Evolutionary conservation across 2,329 filamentous ascomycete species (phyloP), one percentile per base, ranked within the genome.

Genomic region (Penicillium digitatum): DNA sequence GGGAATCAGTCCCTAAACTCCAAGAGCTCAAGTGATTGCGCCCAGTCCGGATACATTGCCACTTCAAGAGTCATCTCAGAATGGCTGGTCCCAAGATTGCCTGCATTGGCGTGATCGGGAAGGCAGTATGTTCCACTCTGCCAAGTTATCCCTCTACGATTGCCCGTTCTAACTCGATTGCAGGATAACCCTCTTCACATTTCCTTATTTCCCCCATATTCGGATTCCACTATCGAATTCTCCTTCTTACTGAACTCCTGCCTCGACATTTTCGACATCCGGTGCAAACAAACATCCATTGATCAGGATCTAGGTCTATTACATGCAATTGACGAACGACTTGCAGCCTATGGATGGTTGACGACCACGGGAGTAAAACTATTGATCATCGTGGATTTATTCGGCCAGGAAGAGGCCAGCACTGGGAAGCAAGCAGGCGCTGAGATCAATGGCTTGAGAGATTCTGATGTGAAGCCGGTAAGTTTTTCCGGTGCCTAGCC

Each of bases 161-260:
- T 37, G 48, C 52, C 52, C 55, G 48, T 53, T 37, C 52, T 57
- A 35, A 55, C 20, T 29, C 38, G 9, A 31, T 32, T 16, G 56
- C 69, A 97, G 92, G 95, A 97, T 78, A 96, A 96, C 71, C 94
- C 93, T 56, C 87, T 97, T 62, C 93, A 97, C 77, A 89, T 96
- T 66, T 86, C 90, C 57, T 85, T 95, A 70, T 96, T 96, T 75
- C 88, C 90, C 48, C 88, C 87, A 44, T 83, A 89, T 79, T 79
- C 82, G 68, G 76, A 81, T 45, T 62, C 80, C 49, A 80, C 71
- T 58, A 83, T 97, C 11, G 90, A 96, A 71, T 96, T 94, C 78
- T 90, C 89, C 34, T 91, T 97, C 66, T 83, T 96, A 46, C 85
- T 97, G 59, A 94, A 91, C 63, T 89, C 88, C 55, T 94, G 89